phyloP scores from a whole-genome alignment of 768 basidiomycete species.

The Naganishia vishniacii region DNA sequence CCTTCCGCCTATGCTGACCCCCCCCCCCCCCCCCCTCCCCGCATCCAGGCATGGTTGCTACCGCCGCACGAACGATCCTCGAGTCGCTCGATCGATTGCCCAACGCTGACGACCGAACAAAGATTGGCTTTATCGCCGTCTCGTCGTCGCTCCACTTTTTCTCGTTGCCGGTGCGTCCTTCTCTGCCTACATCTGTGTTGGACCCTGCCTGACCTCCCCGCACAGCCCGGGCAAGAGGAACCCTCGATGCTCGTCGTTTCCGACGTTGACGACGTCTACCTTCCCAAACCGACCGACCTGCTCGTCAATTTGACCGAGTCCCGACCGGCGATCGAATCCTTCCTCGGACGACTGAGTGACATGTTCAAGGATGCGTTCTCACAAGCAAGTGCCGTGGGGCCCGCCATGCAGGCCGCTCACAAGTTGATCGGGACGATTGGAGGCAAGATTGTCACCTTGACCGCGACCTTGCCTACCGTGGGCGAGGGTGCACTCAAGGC shows the following conservation, averaged over 20 bases:
- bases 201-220: background rate
- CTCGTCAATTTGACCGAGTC: constrained; percentile 88
- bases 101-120: constrained; percentile 87
- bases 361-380: constrained; percentile 98
- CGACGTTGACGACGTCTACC: constrained; percentile 93
- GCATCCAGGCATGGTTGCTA: constrained; percentile 98
- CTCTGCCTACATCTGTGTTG: background rate
- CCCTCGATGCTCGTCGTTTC: constrained; percentile 94
- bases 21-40: too few relatives aligned
- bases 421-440: constrained; percentile 93
- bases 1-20: background rate
- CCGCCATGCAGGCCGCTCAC: constrained; percentile 90
- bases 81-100: constrained; percentile 93
- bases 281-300: constrained; percentile 93
- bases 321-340: constrained; percentile 67
- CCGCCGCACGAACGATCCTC: constrained; percentile 90
- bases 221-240: constrained; percentile 55
- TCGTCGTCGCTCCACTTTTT: constrained; percentile 95
- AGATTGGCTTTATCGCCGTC: constrained; percentile 84
- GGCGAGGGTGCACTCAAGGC: constrained; percentile 91
- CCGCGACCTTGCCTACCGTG: constrained; percentile 75
- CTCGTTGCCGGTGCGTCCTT: constrained; percentile 67
- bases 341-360: constrained; percentile 77
- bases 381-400: constrained; percentile 88
- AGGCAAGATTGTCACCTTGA: constrained; percentile 84